phyloP scores from a whole-genome alignment of 805 yeast genomes.

The Cyberlindnera amylophila region DNA sequence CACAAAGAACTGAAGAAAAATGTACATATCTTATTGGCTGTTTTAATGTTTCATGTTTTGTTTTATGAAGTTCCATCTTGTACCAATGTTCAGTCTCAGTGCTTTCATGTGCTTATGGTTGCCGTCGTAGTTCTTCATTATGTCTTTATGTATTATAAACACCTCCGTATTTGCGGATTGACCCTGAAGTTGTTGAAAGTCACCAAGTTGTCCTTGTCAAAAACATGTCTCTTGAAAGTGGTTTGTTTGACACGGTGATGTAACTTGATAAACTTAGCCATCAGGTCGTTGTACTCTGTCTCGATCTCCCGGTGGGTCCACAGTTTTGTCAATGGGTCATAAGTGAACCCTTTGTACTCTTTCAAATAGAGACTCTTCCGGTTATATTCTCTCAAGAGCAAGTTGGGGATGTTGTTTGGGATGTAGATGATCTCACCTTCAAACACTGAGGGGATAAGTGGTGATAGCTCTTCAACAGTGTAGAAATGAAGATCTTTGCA shows the following conservation, averaged over 20 bases:
- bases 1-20: too few species aligned
- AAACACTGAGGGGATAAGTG: conserved; percentile 47
- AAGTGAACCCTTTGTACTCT: conserved; percentile 41
- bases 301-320: conserved; percentile 19
- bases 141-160: too few species aligned
- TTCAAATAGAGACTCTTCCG: conserved; percentile 32
- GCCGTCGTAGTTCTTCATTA: too few species aligned
- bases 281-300: conserved; percentile 17
- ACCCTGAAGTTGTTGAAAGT: conserved; percentile 10
- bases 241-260: conserved; percentile 21
- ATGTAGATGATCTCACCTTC: conserved; percentile 60
- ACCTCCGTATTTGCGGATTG: conserved; percentile 9
- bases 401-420: conserved; percentile 43
- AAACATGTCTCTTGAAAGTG: conserved; percentile 21
- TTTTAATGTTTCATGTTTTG: conserved; percentile 2
- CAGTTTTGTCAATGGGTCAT: conserved; percentile 18
- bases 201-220: conserved; percentile 7
- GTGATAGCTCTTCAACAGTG: conserved; percentile 44
- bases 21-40: conserved; percentile 6
- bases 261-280: conserved; percentile 11
- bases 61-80: background rate
- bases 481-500: conserved; percentile 65
- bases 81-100: background rate
- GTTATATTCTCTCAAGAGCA: conserved; percentile 48
- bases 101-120: too few species aligned